phyloP scores from a whole-genome alignment of 1,139 yeast species.

The Pichia sp. region DNA sequence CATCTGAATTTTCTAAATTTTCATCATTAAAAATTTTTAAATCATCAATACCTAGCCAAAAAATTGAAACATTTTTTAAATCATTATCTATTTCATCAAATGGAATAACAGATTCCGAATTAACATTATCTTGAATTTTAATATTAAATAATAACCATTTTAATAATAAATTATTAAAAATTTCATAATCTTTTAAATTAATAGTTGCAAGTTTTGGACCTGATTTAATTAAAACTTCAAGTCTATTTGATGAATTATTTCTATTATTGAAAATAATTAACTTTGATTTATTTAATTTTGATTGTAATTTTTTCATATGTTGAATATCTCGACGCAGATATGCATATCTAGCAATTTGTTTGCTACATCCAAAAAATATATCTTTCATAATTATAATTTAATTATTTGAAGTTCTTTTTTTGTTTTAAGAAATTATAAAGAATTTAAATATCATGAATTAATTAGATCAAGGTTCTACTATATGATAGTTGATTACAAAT shows the following conservation, averaged over 20 bases:
- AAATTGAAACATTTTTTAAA: constrained; percentile 7
- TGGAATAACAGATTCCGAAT: not conserved
- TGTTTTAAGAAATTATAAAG: not conserved
- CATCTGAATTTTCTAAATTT: constrained; percentile 55
- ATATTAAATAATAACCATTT: constrained; percentile 11
- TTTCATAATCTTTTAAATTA: not conserved
- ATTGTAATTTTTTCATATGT: constrained; percentile 6
- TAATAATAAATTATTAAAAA: constrained; percentile 1
- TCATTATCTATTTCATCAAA: constrained; percentile 4
- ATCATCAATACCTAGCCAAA: constrained; percentile 15
- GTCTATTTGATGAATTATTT: not conserved
- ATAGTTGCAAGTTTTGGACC: not conserved
- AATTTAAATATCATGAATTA: not conserved
- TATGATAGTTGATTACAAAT: too few relatives aligned
- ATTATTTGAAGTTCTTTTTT: too few relatives aligned
- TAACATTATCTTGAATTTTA: constrained; percentile 1
- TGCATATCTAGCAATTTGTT: constrained; percentile 14
- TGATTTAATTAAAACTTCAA: constrained; percentile 1
- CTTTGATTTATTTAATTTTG: constrained; percentile 3
- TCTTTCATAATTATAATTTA: constrained; percentile 20
- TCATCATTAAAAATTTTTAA: constrained; percentile 20
- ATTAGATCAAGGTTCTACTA: not conserved
- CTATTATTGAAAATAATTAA: constrained; percentile 9
- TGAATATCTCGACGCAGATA: constrained; percentile 10
- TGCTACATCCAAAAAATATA: constrained; percentile 26